A percentile compares a stretch with the other conserved stretches of the same genome.
Evolutionary conservation across 163 green algal genomes (phyloP).

Genomic region (Prototheca cutis): DNA sequence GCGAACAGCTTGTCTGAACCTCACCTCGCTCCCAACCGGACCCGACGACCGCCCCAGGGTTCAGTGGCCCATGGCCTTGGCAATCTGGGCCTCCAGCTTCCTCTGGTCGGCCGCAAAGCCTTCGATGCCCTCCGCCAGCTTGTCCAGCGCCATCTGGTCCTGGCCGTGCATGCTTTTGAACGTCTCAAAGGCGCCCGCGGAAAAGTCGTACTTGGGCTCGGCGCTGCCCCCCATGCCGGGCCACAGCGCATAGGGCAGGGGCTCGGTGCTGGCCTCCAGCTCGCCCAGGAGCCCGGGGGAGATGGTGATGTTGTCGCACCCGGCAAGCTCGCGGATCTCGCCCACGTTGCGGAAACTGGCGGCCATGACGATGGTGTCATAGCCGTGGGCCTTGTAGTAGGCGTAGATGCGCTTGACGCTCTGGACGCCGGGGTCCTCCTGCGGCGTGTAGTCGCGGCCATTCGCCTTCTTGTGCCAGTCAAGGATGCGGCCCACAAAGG

Average conservation of each 20-base stretch:
- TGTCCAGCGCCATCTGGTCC: constrained; percentile 78
- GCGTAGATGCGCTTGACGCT: constrained; percentile 75
- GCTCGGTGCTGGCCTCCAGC: constrained; percentile 54
- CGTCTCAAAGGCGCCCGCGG: constrained; percentile 19
- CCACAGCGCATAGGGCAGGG: constrained; percentile 61
- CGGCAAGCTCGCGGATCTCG: constrained; percentile 75
- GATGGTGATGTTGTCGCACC: constrained; percentile 89
- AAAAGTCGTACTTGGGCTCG: constrained; percentile 29
- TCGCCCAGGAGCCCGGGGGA: constrained; percentile 70
- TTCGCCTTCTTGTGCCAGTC: constrained; percentile 76
- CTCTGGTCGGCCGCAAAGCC: constrained; percentile 51
- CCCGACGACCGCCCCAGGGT: too few species aligned
- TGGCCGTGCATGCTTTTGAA: constrained; percentile 57
- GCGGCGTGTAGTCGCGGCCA: constrained; percentile 48
- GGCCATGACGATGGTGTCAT: constrained; percentile 78
- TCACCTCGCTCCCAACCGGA: too few species aligned
- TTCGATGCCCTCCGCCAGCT: constrained; percentile 76
- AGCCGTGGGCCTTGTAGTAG: constrained; percentile 72
- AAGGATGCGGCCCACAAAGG: constrained; percentile 85
- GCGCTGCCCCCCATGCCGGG: constrained; percentile 32
- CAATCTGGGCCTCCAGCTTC: constrained; percentile 43
- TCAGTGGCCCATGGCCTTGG: neutral
- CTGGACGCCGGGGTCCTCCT: constrained; percentile 76
- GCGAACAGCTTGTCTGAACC: too few species aligned
- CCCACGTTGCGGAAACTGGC: constrained; percentile 77